Evolutionary conservation across 1,284 basidiomycete species (phyloP).

Genomic region (Sphagnurus paluster): DNA sequence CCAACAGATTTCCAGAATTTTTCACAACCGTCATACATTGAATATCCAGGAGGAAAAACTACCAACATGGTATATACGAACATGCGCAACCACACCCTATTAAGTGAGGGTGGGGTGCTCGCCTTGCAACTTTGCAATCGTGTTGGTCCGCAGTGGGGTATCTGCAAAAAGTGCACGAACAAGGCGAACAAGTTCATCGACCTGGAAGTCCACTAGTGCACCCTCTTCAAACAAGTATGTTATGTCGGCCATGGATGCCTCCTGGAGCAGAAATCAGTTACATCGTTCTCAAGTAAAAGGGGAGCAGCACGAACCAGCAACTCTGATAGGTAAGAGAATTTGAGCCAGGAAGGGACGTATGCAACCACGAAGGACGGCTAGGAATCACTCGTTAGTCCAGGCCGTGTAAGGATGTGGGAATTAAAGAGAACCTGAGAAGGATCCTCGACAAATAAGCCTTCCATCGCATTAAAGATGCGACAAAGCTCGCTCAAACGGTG

Average conservation of each 20-base stretch:
- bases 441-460: conserved; percentile 77
- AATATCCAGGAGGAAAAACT: neutral
- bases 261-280: conserved; percentile 53
- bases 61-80: too few species aligned
- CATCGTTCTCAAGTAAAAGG: too few species aligned
- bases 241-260: conserved; percentile 92
- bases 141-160: conserved; percentile 76
- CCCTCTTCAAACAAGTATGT: conserved; percentile 92
- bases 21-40: too few species aligned
- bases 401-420: neutral
- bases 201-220: conserved; percentile 87
- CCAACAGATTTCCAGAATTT: too few species aligned
- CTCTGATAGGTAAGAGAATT: conserved; percentile 91
- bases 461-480: conserved; percentile 75
- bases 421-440: conserved; percentile 46
- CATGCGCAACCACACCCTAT: conserved; percentile 6
- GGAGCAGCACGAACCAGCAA: conserved; percentile 63
- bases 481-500: conserved; percentile 82
- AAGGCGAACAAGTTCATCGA: conserved; percentile 80
- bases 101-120: conserved; percentile 47
- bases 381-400: conserved; percentile 3
- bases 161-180: conserved; percentile 91
- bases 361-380: conserved; percentile 71
- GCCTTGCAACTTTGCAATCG: conserved; percentile 70
- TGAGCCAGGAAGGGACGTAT: conserved; percentile 91